Conservation (phyloP, 2,329 filamentous ascomycete species). For the Colletotrichum limetticola region DNA sequence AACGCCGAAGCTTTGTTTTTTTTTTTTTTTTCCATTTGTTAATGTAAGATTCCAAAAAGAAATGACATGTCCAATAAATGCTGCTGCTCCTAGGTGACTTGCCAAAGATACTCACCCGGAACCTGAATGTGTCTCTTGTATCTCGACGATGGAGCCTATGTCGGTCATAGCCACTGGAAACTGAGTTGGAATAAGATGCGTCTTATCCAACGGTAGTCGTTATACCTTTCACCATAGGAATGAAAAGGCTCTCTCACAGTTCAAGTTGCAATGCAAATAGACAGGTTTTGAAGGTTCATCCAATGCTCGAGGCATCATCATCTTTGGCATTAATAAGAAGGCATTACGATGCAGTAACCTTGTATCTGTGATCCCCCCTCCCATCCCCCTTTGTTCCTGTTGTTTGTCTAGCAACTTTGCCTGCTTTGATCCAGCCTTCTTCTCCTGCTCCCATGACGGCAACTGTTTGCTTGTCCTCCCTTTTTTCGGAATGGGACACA, state of each 20-base stretch:
- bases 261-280: no score
- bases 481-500: neutral
- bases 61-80: neutral
- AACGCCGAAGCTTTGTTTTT: neutral
- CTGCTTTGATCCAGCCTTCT: neutral
- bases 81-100: neutral
- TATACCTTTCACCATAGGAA: neutral
- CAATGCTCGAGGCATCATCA: neutral
- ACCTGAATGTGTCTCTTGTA: no score
- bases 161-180: no score
- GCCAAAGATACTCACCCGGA: neutral
- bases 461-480: neutral
- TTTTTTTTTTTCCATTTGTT: neutral
- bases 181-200: neutral
- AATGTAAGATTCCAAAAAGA: neutral
- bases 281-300: neutral
- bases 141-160: no score
- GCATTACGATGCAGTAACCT: conserved; percentile 4
- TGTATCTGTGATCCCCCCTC: neutral
- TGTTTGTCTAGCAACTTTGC: conserved; percentile 9
- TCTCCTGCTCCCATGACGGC: neutral
- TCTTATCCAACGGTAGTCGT: no score
- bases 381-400: neutral
- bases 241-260: neutral
- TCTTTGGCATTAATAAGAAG: conserved; percentile 16